A percentile compares a stretch with the other conserved stretches of the same genome.
Evolutionary conservation across 2,329 filamentous ascomycete species (phyloP).

Genomic region (Pseudocercospora musae): DNA sequence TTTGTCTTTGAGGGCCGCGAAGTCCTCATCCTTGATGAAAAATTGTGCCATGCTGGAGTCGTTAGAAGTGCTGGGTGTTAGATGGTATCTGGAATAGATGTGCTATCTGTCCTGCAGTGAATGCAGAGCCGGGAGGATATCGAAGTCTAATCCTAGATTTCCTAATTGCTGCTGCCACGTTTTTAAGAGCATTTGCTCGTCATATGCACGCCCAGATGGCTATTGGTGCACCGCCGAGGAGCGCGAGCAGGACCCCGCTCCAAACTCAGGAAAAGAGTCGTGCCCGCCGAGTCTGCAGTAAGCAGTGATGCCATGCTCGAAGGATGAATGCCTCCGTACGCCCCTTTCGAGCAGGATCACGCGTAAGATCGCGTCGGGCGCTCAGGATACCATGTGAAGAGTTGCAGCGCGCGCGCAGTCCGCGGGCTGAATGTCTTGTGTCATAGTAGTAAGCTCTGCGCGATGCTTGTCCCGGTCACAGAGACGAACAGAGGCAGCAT

Average conservation of each 20-base stretch:
- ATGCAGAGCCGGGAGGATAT: background rate
- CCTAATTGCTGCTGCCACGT: background rate
- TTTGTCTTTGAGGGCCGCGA: constrained; percentile 23
- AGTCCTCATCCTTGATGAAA: constrained; percentile 25
- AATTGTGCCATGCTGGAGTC: constrained; percentile 26
- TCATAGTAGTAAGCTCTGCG: background rate
- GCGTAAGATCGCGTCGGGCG: background rate
- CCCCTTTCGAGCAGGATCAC: background rate
- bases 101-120: background rate
- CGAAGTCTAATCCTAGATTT: background rate
- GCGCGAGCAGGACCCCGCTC: background rate
- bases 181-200: background rate
- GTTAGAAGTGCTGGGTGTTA: background rate
- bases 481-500: too few relatives aligned
- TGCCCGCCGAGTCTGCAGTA: background rate
- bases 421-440: background rate
- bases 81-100: background rate
- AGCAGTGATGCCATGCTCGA: background rate
- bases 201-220: background rate
- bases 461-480: too few relatives aligned
- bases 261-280: background rate
- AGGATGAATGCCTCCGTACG: background rate
- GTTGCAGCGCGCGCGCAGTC: background rate
- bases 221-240: background rate
- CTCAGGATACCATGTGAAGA: background rate